phyloP scores from a whole-genome alignment of 345 rosid genomes.

The Eucalyptus albens region DNA sequence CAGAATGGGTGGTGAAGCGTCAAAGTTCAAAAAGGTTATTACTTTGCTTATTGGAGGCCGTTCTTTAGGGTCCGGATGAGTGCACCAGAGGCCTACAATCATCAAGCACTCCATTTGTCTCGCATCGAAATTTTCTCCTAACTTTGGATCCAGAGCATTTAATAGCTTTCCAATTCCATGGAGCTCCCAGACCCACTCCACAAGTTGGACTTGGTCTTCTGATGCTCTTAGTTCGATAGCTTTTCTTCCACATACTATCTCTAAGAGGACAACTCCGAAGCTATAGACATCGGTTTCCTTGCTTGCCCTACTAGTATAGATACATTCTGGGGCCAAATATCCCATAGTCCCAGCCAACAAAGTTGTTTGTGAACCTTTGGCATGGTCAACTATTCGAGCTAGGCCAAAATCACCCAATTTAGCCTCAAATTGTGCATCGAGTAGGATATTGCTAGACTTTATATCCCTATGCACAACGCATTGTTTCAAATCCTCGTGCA shows the following conservation, averaged over 20 bases:
- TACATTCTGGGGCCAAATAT: background rate
- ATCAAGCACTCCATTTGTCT: background rate
- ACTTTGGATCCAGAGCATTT: background rate
- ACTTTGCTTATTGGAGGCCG: constrained; percentile 1
- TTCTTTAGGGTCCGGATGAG: background rate
- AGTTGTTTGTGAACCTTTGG: constrained; percentile 6
- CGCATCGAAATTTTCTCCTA: background rate
- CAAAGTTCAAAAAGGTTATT: background rate
- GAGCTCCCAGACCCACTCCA: background rate
- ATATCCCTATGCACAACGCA: constrained; percentile 18
- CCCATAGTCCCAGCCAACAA: background rate
- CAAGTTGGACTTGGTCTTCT: background rate
- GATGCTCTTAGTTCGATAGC: background rate
- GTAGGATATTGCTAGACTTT: constrained; percentile 13
- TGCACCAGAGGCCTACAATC: background rate
- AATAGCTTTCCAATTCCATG: background rate
- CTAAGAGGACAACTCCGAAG: background rate
- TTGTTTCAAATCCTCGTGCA: constrained; percentile 13
- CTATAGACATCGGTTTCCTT: background rate
- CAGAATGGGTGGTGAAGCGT: background rate
- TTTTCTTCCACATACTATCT: background rate
- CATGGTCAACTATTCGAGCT: constrained; percentile 20
- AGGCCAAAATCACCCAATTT: constrained; percentile 28
- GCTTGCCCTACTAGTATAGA: background rate
- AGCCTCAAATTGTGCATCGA: constrained; percentile 7